Percentiles rank a stretch among this genome's conserved stretches.
These are phyloP conservation scores for Fusarium dlaminii DNA, from an alignment of 2,329 filamentous ascomycete species.

Conservation along the genomic window DNA sequence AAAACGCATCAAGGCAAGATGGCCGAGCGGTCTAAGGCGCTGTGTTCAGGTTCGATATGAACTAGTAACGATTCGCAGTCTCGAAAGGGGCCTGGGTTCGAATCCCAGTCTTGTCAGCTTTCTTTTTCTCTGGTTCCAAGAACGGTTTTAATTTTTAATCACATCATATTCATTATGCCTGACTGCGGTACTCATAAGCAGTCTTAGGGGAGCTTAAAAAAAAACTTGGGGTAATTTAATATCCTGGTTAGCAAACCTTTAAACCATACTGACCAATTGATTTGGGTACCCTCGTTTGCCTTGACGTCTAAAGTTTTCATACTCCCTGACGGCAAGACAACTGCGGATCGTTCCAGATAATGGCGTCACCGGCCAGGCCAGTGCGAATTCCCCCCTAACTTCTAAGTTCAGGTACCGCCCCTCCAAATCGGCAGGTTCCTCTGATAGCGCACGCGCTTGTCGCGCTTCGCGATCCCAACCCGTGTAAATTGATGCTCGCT, in stretches of 20 bases:
- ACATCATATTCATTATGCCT: not conserved
- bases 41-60: conserved; percentile 36
- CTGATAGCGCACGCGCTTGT: conserved; percentile 21
- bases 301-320: not conserved
- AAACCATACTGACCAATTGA: not conserved
- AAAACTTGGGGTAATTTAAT: not conserved
- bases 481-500: conserved; percentile 31
- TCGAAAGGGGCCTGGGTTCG: conserved; percentile 38
- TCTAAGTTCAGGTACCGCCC: conserved; percentile 25
- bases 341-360: not conserved
- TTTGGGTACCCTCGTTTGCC: not conserved
- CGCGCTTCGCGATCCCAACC: conserved; percentile 31
- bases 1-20: not conserved
- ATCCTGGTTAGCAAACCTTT: not conserved
- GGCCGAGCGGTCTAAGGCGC: conserved; percentile 36
- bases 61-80: conserved; percentile 35
- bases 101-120: conserved; percentile 33
- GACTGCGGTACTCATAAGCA: not conserved
- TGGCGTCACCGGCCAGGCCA: conserved; percentile 23
- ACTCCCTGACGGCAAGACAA: not conserved
- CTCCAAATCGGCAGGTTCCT: conserved; percentile 4
- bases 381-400: not conserved
- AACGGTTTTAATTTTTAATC: not conserved
- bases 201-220: not conserved
- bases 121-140: not conserved